phyloP scores from a whole-genome alignment of 257 asterid species.

The Solanum neorickii region DNA sequence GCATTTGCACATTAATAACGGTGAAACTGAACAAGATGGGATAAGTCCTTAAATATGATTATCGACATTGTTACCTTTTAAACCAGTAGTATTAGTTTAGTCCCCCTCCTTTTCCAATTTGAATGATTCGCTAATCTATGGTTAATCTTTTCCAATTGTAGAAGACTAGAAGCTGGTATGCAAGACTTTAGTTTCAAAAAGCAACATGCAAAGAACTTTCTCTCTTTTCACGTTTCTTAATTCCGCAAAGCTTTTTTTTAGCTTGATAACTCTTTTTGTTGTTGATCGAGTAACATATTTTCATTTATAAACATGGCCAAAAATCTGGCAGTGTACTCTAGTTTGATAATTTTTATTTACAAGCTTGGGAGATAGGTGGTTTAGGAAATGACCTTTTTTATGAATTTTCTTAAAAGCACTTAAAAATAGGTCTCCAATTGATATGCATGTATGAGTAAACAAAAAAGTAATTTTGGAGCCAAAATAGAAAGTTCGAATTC shows the following conservation, averaged over 20 bases:
- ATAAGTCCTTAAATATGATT: background rate
- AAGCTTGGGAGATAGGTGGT: background rate
- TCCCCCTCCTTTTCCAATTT: background rate
- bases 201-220: background rate
- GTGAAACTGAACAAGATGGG: background rate
- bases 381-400: background rate
- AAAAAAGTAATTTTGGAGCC: background rate
- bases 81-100: background rate
- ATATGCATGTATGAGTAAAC: background rate
- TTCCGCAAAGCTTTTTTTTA: background rate
- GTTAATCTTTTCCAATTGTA: background rate
- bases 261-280: background rate
- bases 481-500: background rate
- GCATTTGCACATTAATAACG: background rate
- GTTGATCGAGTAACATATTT: background rate
- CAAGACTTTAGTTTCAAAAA: background rate
- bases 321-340: background rate
- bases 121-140: background rate
- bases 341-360: background rate
- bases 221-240: background rate
- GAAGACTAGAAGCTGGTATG: background rate
- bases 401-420: background rate
- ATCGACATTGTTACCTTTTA: background rate
- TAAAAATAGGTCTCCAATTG: background rate
- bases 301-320: background rate